Evolutionary conservation across 2,329 filamentous ascomycete species (phyloP), one percentile per base, ranked within the genome.

Genomic region (Pseudogymnoascus sp.): DNA sequence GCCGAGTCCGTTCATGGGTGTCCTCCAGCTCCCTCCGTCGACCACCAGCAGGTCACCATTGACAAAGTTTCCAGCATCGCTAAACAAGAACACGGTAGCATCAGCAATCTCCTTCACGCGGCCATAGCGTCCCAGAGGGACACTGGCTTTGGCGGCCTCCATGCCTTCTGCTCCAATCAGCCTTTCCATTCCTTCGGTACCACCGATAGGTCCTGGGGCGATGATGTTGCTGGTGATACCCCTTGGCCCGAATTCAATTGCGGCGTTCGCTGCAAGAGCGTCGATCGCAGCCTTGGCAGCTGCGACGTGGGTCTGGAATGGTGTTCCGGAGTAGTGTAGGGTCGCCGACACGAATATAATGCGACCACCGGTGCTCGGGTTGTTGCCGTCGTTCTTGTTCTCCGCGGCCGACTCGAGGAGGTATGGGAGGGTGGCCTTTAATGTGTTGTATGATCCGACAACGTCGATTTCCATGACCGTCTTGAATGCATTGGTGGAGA

Each of bases 401-500:
- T 82, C 83, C 35, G 77, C 75, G 1, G 89, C 86, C n/a, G 91
- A 95, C 68, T 85, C 81, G 11, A 91, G 75, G 2, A 99, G 83
- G 69, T 96, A 82, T 0, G 91, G 90, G 35, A 97, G 78, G 1
- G 91, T 94, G 3, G 93, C 92, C 77, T 97, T 97, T 70, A 96
- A 81, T 2, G 92, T 96, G 78, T 97, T 96, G 77, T 89, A 99
- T 14, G 90, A 95, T 33, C 94, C 94, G 36, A 97, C 75, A 2
- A 96, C 88, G 72, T 97, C 94, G 70, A 99, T 99, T 64, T 97
- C 94, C 69, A 97, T 93, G 66, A 99, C 94, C 0, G 90, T 81
- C 74, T 92, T 95, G 85, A 99, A 96, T 3, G 90, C 94, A 72
- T 97, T 97, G 62, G 89, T 77, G 39, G 86, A 91, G 58, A 97